A percentile compares a stretch with the other conserved stretches of the same genome.
Conservation (phyloP, 176 grass and related monocot genomes). For the Calamus simplicifolius region DNA sequence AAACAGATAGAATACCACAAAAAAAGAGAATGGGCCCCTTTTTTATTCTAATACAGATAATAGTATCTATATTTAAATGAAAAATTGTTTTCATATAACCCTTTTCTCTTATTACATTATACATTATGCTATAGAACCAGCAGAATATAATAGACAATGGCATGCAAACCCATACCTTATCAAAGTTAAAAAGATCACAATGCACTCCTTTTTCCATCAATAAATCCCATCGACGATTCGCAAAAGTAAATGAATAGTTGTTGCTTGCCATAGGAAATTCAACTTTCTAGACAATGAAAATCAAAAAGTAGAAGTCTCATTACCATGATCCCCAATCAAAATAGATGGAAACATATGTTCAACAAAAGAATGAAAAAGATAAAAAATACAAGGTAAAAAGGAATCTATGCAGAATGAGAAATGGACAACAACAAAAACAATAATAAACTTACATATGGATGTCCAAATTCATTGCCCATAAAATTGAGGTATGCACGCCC, state of each 20-base stretch:
- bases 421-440: background rate
- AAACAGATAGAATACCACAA: too few relatives aligned
- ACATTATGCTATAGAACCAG: too few relatives aligned
- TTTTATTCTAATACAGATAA: too few relatives aligned
- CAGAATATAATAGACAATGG: too few relatives aligned
- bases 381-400: background rate
- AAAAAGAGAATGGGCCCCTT: too few relatives aligned
- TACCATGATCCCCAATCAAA: background rate
- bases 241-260: constrained; percentile 60
- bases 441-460: constrained; percentile 61
- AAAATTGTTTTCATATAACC: too few relatives aligned
- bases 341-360: background rate
- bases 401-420: background rate
- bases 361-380: constrained; percentile 10
- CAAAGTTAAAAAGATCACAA: constrained; percentile 62
- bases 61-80: too few relatives aligned
- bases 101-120: too few relatives aligned
- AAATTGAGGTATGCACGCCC: constrained; percentile 83
- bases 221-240: constrained; percentile 77
- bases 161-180: constrained; percentile 43
- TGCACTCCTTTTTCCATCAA: constrained; percentile 54
- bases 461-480: constrained; percentile 98
- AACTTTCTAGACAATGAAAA: constrained; percentile 52
- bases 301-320: constrained; percentile 9
- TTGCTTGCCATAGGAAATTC: constrained; percentile 97